Evolutionary conservation across 768 basidiomycete genomes (phyloP), one percentile per base, ranked within the genome.

Genomic region (Pilatotrama ljubarskyi): DNA sequence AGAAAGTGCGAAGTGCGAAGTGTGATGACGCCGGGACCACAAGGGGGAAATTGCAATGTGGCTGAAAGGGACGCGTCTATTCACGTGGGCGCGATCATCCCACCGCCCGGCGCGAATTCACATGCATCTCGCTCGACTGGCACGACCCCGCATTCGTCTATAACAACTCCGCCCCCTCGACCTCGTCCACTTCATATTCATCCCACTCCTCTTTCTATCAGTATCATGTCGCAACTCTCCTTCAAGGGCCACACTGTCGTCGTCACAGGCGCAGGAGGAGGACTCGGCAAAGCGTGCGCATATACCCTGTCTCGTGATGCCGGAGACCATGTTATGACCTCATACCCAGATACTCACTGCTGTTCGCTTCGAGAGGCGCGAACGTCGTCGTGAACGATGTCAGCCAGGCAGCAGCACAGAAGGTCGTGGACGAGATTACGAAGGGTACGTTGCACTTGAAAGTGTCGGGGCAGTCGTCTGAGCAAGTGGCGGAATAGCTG

Each of bases 311-410:
- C n/a, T 13, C 43, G 47, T 26, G 29, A 24, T 22, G 29, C 37
- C 26, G 9, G 18, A 0, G n/a, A 11, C 32, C 5, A 26, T 11
- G 47, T 58, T 35, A 63, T 46, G 43, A 49, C 55, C 55, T 54
- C 38, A 58, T 37, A 52, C 43, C 0, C 70, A 94, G 95, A 8
- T 96, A 98, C 76, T 91, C 95, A 1, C 78, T 92, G 50, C 80
- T 95, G 64, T 98, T 93, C 72, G 95, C 94, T n/a, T 84, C 91
- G 10, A 82, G 93, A 51, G 96, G 95, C 6, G 95, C 96, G 9
- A 93, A 91, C 64, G 85, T 98, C 53, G 92, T 98, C 59, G 92
- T 98, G 42, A 98, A 98, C 69, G 97, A 98, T 72, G 89, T 98
- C 70, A 94, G 90, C 66, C 81, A 79, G 36, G 85, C 85, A 53